A percentile compares a stretch with the other conserved stretches of the same genome.
Evolutionary conservation across 805 yeast genomes (phyloP).

Genomic region (Barnettozyma populi): DNA sequence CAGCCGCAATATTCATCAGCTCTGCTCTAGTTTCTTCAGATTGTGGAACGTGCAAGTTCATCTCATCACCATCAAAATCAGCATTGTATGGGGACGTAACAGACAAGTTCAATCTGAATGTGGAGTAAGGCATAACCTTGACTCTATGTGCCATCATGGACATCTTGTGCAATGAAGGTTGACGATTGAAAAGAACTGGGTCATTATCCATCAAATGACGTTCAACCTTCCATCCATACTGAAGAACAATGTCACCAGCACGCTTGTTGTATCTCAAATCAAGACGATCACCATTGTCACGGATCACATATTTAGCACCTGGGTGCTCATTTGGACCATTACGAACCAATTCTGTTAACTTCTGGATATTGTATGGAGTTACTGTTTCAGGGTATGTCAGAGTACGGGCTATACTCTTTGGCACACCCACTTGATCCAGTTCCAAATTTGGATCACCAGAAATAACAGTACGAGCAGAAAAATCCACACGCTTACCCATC

Average conservation of each 20-base stretch:
- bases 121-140: constrained; percentile 97
- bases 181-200: constrained; percentile 97
- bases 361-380: constrained; percentile 94
- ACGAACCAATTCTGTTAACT: constrained; percentile 86
- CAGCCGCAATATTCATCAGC: constrained; percentile 90
- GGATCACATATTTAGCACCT: constrained; percentile 96
- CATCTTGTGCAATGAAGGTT: constrained; percentile 98
- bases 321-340: constrained; percentile 99
- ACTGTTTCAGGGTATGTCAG: constrained; percentile 95
- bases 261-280: constrained; percentile 95
- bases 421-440: constrained; percentile 98
- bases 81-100: constrained; percentile 99
- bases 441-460: constrained; percentile 99
- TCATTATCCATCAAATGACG: constrained; percentile 97
- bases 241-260: constrained; percentile 96
- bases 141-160: constrained; percentile 99
- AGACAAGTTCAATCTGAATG: constrained; percentile 92
- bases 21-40: constrained; percentile 98
- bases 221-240: constrained; percentile 99
- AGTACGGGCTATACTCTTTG: constrained; percentile 92
- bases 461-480: constrained; percentile 97
- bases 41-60: constrained; percentile 64
- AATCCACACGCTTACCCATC: constrained; percentile 99
- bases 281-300: constrained; percentile 98
- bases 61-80: constrained; percentile 34